Evolutionary conservation across 768 basidiomycete species (phyloP).

Genomic region (Collybia sp.): DNA sequence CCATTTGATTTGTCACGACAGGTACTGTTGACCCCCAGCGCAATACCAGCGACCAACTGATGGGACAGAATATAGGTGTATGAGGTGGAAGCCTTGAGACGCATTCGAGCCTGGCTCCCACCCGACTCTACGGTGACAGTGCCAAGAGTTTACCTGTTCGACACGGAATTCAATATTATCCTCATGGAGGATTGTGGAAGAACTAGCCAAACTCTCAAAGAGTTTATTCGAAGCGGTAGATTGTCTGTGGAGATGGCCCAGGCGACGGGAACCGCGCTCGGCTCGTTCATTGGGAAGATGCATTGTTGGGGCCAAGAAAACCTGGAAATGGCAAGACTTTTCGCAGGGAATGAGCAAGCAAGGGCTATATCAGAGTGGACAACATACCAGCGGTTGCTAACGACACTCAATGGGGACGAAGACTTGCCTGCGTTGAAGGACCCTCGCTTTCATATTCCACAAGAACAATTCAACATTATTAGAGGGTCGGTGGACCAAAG

Average conservation of each 20-base stretch:
- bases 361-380: constrained; percentile 29
- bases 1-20: constrained; percentile 12
- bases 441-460: constrained; percentile 29
- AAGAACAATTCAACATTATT: constrained; percentile 26
- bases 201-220: constrained; percentile 30
- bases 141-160: constrained; percentile 34
- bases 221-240: constrained; percentile 28
- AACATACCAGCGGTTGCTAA: constrained; percentile 40
- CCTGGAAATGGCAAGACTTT: constrained; percentile 22
- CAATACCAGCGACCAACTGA: not conserved
- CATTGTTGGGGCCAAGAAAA: constrained; percentile 42
- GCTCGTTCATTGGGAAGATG: constrained; percentile 47
- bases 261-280: constrained; percentile 48
- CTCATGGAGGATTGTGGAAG: constrained; percentile 48
- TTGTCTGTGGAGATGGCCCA: constrained; percentile 23
- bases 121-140: constrained; percentile 21
- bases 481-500: constrained; percentile 23
- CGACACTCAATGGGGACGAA: constrained; percentile 22
- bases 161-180: constrained; percentile 32
- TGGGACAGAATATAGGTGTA: constrained; percentile 6
- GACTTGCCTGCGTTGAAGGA: constrained; percentile 26
- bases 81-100: constrained; percentile 6
- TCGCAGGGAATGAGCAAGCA: constrained; percentile 30
- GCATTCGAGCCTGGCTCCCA: constrained; percentile 2
- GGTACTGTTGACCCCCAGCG: constrained; percentile 4